Evolutionary conservation across 495 filamentous ascomycete genomes (phyloP).

Genomic region (Hyaloscypha variabilis): DNA sequence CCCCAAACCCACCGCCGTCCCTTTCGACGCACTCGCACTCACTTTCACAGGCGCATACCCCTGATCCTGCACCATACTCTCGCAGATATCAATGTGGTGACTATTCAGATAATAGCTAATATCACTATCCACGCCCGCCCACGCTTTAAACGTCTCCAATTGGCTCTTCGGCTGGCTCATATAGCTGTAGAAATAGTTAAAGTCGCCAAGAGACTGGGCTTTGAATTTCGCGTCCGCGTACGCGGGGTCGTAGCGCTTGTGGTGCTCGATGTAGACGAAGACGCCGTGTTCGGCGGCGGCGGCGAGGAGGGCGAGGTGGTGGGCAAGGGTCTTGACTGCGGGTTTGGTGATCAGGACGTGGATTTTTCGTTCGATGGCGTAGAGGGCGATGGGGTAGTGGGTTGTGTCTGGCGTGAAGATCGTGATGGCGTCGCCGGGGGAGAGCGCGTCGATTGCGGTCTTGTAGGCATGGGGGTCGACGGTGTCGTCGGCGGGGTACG

Average conservation of each 20-base stretch:
- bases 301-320: slow-evolving; percentile 76
- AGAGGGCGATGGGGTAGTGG: slow-evolving; percentile 92
- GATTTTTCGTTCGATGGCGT: slow-evolving; percentile 82
- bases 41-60: slow-evolving; percentile 79
- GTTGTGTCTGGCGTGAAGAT: slow-evolving; percentile 97
- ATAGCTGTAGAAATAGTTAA: slow-evolving; percentile 98
- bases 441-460: slow-evolving; percentile 81
- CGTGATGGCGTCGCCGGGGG: slow-evolving; percentile 85
- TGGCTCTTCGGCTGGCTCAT: slow-evolving; percentile 95
- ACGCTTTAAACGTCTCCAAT: slow-evolving; percentile 94
- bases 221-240: slow-evolving; percentile 85
- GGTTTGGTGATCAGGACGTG: slow-evolving; percentile 96
- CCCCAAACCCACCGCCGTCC: slow-evolving; percentile 63
- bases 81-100: slow-evolving; percentile 89
- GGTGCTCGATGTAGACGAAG: slow-evolving; percentile 94
- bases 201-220: slow-evolving; percentile 77
- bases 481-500: slow-evolving; percentile 72
- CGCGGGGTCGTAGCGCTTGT: slow-evolving; percentile 92
- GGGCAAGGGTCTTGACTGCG: slow-evolving; percentile 78
- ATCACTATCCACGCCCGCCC: slow-evolving; percentile 89
- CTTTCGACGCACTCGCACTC: slow-evolving; percentile 73
- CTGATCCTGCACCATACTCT: slow-evolving; percentile 75
- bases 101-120: slow-evolving; percentile 95
- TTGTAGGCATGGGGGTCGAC: slow-evolving; percentile 87
- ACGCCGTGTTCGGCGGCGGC: slow-evolving; percentile 75